Evolutionary conservation across 192 early-diverging fungal species (phyloP).

Genomic region (Backusella luteola): DNA sequence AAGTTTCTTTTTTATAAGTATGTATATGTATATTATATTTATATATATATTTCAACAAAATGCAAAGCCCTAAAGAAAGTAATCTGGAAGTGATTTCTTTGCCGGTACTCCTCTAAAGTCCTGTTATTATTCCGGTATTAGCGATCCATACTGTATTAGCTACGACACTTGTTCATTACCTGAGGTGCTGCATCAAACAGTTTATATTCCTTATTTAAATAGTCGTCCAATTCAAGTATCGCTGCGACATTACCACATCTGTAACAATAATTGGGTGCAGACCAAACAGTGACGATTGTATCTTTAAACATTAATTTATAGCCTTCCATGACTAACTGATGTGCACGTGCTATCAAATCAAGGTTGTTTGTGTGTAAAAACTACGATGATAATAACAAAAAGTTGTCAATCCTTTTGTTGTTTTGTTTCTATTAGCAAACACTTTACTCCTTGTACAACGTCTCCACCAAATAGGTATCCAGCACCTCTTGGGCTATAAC

Average conservation of each 20-base stretch:
- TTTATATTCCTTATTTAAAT: constrained; percentile 84
- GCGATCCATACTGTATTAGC: background rate
- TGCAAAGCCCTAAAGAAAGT: constrained; percentile 71
- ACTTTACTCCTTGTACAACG: constrained; percentile 70
- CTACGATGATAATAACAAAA: constrained; percentile 15
- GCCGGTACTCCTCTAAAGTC: constrained; percentile 77
- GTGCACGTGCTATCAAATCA: constrained; percentile 90
- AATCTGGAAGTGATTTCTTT: constrained; percentile 90
- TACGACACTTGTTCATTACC: constrained; percentile 33
- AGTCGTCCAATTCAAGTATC: constrained; percentile 91
- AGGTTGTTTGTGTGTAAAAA: constrained; percentile 84
- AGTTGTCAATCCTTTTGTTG: constrained; percentile 8
- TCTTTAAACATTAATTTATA: constrained; percentile 97
- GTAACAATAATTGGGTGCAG: constrained; percentile 99
- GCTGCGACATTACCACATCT: constrained; percentile 98
- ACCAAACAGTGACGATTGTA: constrained; percentile 97
- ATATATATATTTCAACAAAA: background rate
- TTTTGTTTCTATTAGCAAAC: background rate
- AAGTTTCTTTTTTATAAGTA: background rate
- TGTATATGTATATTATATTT: background rate
- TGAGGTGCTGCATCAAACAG: constrained; percentile 93
- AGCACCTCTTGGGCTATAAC: constrained; percentile 92
- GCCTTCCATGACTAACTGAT: constrained; percentile 97
- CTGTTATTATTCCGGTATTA: constrained; percentile 29
- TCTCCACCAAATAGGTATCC: constrained; percentile 98